A percentile compares a stretch with the other conserved stretches of the same genome.
These are phyloP conservation scores for Globisporangium orthogonon DNA, from an alignment of 352 stramenopile species.

Conservation along the genomic window DNA sequence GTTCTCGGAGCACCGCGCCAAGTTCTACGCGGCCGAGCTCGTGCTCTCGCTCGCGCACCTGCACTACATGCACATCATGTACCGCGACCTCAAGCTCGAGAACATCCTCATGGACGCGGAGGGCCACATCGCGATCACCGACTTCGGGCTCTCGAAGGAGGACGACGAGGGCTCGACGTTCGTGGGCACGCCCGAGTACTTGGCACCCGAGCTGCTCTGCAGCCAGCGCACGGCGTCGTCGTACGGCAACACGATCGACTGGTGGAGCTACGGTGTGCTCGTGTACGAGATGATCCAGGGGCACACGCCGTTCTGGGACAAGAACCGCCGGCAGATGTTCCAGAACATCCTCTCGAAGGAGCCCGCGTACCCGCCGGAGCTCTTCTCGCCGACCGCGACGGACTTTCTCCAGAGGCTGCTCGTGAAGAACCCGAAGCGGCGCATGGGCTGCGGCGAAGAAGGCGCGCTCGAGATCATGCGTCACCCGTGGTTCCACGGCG, in stretches of 20 bases:
- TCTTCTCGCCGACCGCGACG: conserved; percentile 58
- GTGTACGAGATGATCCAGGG: conserved; percentile 88
- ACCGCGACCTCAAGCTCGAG: conserved; percentile 87
- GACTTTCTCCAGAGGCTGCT: conserved; percentile 68
- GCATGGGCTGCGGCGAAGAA: conserved; percentile 53
- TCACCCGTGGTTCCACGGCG: conserved; percentile 68
- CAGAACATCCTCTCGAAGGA: conserved; percentile 81
- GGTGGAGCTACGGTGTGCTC: conserved; percentile 83
- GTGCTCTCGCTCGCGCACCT: conserved; percentile 78
- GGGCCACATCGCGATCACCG: conserved; percentile 79
- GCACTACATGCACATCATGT: conserved; percentile 87
- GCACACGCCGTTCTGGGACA: conserved; percentile 80
- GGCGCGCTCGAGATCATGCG: conserved; percentile 77
- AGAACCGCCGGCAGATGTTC: conserved; percentile 83
- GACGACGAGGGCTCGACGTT: conserved; percentile 82
- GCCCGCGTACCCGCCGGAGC: conserved; percentile 42
- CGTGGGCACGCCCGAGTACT: conserved; percentile 78
- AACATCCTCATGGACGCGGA: conserved; percentile 87
- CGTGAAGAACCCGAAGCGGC: conserved; percentile 63
- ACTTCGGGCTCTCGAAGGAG: conserved; percentile 87
- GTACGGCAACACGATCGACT: conserved; percentile 86
- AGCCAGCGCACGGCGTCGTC: conserved; percentile 63
- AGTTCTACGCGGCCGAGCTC: conserved; percentile 86
- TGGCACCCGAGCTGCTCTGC: conserved; percentile 75
- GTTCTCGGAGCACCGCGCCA: conserved; percentile 57